Evolutionary conservation across 179 eudicot genomes (phyloP), one percentile per base, ranked within the genome.

Genomic region (Vitellaria paradoxa): DNA sequence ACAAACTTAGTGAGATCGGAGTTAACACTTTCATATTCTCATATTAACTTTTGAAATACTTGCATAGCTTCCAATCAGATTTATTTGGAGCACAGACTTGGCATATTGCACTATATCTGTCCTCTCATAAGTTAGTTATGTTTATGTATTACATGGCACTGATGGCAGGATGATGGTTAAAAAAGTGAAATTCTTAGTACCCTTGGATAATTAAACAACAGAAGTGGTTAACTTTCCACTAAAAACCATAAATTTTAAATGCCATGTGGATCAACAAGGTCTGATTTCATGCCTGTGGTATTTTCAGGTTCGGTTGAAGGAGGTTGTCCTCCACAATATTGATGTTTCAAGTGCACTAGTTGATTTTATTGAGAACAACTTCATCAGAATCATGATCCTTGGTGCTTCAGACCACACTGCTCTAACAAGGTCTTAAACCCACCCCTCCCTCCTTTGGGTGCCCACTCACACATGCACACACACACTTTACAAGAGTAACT

Each of bases 391-490:
- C 37, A 70, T 92, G 42, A 89, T 92, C 56, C 81, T 89, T 57
- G 98, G 98, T 30, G 88, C 91, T 66, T 89, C 97, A 1, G 76
- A 24, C 57, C 87, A 93, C 24, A 89, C 86, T 73, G 89, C 88
- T 61, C 59, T 94, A 60, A 85, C 88, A 45, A 91, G 89, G 92
- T 90, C 72, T 70, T 65, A n/a, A 30, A 30, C 37, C 37, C 37
- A 30, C 1, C 37, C 12, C 11, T 57, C 45, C 49, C 57, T 46
- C 53, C 7, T 66, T 50, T 30, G 37, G 37, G 37, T 0, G 37
- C 52, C 52, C 56, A 23, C 20, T 21, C 63, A 40, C 55, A 87
- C 73, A 30, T 30, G 37, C 37, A 2, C 37, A 30, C 37, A 30
- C 37, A 30, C 37, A 0, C 37, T 30, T 30, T 30, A 30, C 37